These are phyloP conservation scores for Camillea tinctor DNA, from an alignment of 2,329 filamentous ascomycete species.

Conservation along the genomic window DNA sequence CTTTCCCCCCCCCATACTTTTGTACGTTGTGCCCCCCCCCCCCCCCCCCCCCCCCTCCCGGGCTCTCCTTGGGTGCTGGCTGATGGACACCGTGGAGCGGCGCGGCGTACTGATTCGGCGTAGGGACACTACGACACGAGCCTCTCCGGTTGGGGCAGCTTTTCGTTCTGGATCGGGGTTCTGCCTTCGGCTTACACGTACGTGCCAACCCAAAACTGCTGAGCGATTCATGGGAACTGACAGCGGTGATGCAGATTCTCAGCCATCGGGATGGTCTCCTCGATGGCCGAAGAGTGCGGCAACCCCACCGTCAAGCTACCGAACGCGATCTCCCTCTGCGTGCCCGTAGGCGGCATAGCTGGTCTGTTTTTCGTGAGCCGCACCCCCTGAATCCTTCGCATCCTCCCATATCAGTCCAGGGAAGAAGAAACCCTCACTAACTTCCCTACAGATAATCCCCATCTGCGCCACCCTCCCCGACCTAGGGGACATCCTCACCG, in stretches of 20 bases:
- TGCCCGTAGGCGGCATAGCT: conserved; percentile 52
- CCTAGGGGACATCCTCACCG: conserved; percentile 42
- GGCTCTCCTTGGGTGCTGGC: too few species aligned
- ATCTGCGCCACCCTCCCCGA: conserved; percentile 46
- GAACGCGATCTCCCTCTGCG: conserved; percentile 48
- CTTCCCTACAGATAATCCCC: conserved; percentile 41
- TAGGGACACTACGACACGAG: conserved; percentile 54
- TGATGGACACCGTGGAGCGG: too few species aligned
- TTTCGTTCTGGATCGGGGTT: conserved; percentile 63
- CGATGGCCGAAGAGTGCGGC: conserved; percentile 60
- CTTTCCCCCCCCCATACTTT: conserved; percentile 51
- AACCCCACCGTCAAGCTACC: conserved; percentile 53
- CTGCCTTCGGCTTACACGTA: conserved; percentile 55
- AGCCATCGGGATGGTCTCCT: conserved; percentile 61
- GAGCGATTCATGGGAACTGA: conserved; percentile 6
- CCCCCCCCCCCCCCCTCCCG: too few species aligned
- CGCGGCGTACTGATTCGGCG: too few species aligned
- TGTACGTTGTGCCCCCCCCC: conserved; percentile 1
- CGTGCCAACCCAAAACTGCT: conserved; percentile 8
- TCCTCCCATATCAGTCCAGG: background rate
- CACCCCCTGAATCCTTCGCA: background rate
- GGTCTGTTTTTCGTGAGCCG: conserved; percentile 50
- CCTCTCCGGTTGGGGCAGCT: conserved; percentile 56
- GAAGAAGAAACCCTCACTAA: background rate
- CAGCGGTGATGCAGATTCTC: conserved; percentile 43